These are phyloP conservation scores for Gastrolobium villosum DNA, from an alignment of 306 rosid species.

Conservation along the genomic window DNA sequence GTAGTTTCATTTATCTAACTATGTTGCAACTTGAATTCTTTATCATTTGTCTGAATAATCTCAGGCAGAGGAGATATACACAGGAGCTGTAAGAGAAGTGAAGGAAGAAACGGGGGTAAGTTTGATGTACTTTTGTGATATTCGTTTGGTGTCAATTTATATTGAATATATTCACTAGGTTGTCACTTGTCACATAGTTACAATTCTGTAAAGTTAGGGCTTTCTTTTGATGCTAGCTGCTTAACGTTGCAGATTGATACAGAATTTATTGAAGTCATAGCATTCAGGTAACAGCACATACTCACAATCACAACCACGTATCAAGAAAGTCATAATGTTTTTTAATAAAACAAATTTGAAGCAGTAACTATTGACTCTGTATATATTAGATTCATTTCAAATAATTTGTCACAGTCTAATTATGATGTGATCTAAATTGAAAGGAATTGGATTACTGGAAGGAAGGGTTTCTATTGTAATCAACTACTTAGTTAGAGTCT, in stretches of 20 bases:
- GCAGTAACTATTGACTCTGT: neutral
- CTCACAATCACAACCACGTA: constrained; percentile 11
- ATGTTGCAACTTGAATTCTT: constrained; percentile 36
- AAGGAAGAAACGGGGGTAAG: constrained; percentile 97
- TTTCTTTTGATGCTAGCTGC: constrained; percentile 41
- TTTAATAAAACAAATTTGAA: neutral
- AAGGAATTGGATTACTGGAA: neutral
- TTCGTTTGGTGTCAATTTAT: constrained; percentile 12
- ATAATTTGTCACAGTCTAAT: neutral
- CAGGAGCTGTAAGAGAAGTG: constrained; percentile 97
- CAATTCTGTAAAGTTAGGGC: neutral
- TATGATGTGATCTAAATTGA: constrained; percentile 2
- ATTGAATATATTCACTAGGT: constrained; percentile 14
- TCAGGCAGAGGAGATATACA: constrained; percentile 91
- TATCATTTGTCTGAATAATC: constrained; percentile 41
- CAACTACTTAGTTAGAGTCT: constrained; percentile 10
- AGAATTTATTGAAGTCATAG: constrained; percentile 89
- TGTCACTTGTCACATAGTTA: neutral
- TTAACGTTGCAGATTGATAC: constrained; percentile 79
- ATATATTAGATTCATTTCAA: constrained; percentile 1
- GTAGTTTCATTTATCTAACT: neutral
- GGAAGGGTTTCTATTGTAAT: constrained; percentile 5
- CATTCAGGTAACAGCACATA: constrained; percentile 77
- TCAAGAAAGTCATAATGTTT: neutral
- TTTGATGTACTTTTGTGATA: constrained; percentile 6